Percentiles rank a stretch among this genome's conserved stretches.
Evolutionary conservation across 768 basidiomycete species (phyloP).

Genomic region (Calocera viscosa): DNA sequence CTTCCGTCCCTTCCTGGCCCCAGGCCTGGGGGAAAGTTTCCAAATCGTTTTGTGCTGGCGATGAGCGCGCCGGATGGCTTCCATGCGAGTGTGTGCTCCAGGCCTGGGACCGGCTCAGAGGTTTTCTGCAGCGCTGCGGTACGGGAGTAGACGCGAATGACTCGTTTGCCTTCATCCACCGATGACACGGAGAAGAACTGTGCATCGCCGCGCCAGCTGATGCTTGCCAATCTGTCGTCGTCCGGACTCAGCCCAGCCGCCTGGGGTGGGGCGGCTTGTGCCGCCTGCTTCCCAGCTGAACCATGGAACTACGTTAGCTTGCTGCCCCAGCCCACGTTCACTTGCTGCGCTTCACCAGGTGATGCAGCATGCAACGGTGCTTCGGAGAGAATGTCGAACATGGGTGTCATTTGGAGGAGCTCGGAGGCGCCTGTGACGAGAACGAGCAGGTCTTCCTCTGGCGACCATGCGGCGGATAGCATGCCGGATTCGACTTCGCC

Average conservation of each 20-base stretch:
- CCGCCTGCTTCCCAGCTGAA: conserved; percentile 76
- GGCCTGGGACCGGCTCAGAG: conserved; percentile 66
- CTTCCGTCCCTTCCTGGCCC: conserved; percentile 51
- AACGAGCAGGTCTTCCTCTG: conserved; percentile 78
- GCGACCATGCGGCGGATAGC: conserved; percentile 72
- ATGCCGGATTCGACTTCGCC: conserved; percentile 82
- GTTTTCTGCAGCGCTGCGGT: conserved; percentile 68
- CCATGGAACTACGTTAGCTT: conserved; percentile 97
- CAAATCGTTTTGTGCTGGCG: conserved; percentile 67
- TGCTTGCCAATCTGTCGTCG: conserved; percentile 57
- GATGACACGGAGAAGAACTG: conserved; percentile 77
- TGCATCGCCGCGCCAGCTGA: conserved; percentile 92
- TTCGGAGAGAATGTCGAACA: conserved; percentile 82
- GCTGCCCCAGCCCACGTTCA: conserved; percentile 96
- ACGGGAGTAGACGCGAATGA: conserved; percentile 65
- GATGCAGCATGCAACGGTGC: conserved; percentile 53
- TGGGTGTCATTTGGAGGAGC: conserved; percentile 75
- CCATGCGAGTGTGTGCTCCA: conserved; percentile 75
- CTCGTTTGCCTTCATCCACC: conserved; percentile 42
- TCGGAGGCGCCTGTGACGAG: conserved; percentile 65
- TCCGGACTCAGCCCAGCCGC: conserved; percentile 46
- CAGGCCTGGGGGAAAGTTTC: conserved; percentile 48
- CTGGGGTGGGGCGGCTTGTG: conserved; percentile 32
- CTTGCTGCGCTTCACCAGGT: conserved; percentile 82
- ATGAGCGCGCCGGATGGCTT: conserved; percentile 81